Evolutionary conservation across 805 yeast species (phyloP).

Genomic region (Sugiyamaella qingdaonensis): DNA sequence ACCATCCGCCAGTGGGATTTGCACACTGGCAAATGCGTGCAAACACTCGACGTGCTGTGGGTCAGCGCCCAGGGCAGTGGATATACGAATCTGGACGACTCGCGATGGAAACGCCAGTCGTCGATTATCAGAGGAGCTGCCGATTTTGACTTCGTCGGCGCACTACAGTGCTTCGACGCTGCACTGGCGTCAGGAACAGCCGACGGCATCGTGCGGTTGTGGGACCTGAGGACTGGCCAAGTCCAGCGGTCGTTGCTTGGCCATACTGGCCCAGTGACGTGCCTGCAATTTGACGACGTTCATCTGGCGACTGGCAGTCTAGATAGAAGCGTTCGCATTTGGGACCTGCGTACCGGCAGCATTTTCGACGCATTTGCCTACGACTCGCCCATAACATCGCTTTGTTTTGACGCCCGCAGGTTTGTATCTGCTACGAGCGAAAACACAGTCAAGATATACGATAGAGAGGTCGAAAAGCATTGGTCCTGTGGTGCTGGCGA

Average conservation of each 20-base stretch:
- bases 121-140: slow-evolving; percentile 5
- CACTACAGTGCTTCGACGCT: slow-evolving; percentile 67
- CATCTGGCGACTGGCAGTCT: slow-evolving; percentile 59
- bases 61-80: slow-evolving; percentile 39
- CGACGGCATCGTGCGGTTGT: slow-evolving; percentile 68
- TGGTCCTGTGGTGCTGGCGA: slow-evolving; percentile 48
- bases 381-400: slow-evolving; percentile 49
- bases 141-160: slow-evolving; percentile 45
- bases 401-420: slow-evolving; percentile 56
- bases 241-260: slow-evolving; percentile 59
- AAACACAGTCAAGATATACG: slow-evolving; percentile 51
- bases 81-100: slow-evolving; percentile 5
- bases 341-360: slow-evolving; percentile 71
- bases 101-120: slow-evolving; percentile 10
- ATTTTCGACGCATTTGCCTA: slow-evolving; percentile 59
- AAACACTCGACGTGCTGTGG: slow-evolving; percentile 67
- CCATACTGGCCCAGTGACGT: slow-evolving; percentile 65
- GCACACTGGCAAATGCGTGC: slow-evolving; percentile 58
- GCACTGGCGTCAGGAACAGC: slow-evolving; percentile 76
- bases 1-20: slow-evolving; percentile 77
- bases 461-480: slow-evolving; percentile 50
- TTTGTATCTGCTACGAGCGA: slow-evolving; percentile 53
- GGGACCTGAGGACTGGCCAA: slow-evolving; percentile 73
- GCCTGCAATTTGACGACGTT: slow-evolving; percentile 64
- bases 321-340: slow-evolving; percentile 60